Evolutionary conservation across 495 filamentous ascomycete species (phyloP), one percentile per base, ranked within the genome.

Genomic region (Ramalina peruviana): DNA sequence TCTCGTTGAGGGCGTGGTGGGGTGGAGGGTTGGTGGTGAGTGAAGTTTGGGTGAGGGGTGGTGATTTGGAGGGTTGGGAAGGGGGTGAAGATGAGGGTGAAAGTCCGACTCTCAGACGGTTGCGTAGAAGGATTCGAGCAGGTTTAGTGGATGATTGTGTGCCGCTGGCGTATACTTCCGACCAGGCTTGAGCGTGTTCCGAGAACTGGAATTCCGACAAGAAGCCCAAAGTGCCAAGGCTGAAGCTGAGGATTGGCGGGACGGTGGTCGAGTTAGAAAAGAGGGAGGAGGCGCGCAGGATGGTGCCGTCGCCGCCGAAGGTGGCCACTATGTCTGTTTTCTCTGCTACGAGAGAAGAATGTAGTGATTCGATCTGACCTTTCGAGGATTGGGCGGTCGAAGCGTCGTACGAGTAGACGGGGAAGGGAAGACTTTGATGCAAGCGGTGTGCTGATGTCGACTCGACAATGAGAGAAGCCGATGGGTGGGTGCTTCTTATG

Each of bases 191-290:
- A 60, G 90, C 90, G 62, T 88, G 84, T 55, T 97, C 89, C 11
- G 72, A 69, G 63, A 96, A 96, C 55, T 88, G 90, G 88, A 90
- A 97, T 65, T 97, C 92, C 33, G 90, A 89, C 16, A 98, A 69
- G 54, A 98, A 98, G 0, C 92, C 92, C 2, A 98, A 67, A 0
- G 89, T 89, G 6, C 92, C 92, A 88, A 98, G 95, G 61, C 86
- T 90, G 65, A 98, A 98, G 11, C 83, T 83, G 20, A 98, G 70
- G n/a, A 97, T 82, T 0, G 93, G 92, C 0, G 92, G 92, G 0
- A 97, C 88, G 38, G 78, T 75, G 39, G 75, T 65, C 21, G 82
- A 79, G n/a, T 80, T 83, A 15, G 85, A 82, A 67, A 97, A 98
- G 13, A 98, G 74, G 19, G 86, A 93, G 3, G 88, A 82, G 11